Conservation (phyloP, 2,329 filamentous ascomycete species). For the Cytospora leucostoma region DNA sequence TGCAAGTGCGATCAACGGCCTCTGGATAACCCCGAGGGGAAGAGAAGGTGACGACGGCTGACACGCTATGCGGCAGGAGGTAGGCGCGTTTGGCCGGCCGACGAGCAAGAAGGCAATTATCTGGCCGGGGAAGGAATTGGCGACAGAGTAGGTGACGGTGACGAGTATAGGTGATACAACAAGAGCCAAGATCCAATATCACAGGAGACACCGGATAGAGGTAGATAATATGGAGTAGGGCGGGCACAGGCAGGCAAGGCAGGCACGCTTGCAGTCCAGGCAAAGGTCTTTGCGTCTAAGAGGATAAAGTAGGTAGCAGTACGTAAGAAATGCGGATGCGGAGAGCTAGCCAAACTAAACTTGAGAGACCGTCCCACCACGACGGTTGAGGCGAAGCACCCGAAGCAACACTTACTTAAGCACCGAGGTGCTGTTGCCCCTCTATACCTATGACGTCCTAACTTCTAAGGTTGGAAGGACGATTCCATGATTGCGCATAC, state of each 20-base stretch:
- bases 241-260: slow-evolving; percentile 8
- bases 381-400: slow-evolving; percentile 14
- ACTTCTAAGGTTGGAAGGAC: not conserved
- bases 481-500: not conserved
- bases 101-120: slow-evolving; percentile 15
- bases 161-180: slow-evolving; percentile 14
- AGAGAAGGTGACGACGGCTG: slow-evolving; percentile 2
- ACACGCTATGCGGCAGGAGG: slow-evolving; percentile 16
- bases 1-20: slow-evolving; percentile 17
- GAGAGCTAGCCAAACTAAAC: slow-evolving; percentile 10
- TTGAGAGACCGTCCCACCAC: slow-evolving; percentile 10
- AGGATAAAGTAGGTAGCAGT: slow-evolving; percentile 12
- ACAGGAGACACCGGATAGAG: slow-evolving; percentile 11
- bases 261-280: not conserved
- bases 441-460: slow-evolving; percentile 6
- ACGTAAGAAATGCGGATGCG: slow-evolving; percentile 23
- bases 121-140: slow-evolving; percentile 12
- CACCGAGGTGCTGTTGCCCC: not conserved
- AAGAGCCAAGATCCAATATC: slow-evolving; percentile 9
- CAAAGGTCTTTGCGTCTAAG: slow-evolving; percentile 10
- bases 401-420: slow-evolving; percentile 4
- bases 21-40: slow-evolving; percentile 7
- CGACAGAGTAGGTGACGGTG: slow-evolving; percentile 12
- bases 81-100: slow-evolving; percentile 21
- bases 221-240: not conserved